Evolutionary conservation across 2,329 filamentous ascomycete genomes (phyloP).

Genomic region (Dothiorella sarmentorum): DNA sequence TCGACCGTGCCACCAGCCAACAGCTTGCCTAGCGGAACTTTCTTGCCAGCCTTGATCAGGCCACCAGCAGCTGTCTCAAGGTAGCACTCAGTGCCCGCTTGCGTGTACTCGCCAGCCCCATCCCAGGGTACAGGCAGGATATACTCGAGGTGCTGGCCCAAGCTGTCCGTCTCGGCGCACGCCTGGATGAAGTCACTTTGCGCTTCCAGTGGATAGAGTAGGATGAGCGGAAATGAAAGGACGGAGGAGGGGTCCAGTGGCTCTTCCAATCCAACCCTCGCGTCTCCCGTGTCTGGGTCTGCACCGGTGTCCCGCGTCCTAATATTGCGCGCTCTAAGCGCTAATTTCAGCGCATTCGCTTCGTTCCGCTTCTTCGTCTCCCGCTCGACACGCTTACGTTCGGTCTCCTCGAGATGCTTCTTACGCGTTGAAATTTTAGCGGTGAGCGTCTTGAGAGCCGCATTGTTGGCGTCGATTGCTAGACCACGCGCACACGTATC

Average conservation of each 20-base stretch:
- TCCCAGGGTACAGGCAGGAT: slow-evolving; percentile 92
- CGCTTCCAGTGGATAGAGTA: slow-evolving; percentile 79
- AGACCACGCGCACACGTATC: slow-evolving; percentile 75
- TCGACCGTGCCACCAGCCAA: slow-evolving; percentile 75
- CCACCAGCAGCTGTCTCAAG: slow-evolving; percentile 79
- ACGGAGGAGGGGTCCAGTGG: slow-evolving; percentile 68
- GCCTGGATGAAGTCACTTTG: slow-evolving; percentile 90
- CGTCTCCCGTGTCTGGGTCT: slow-evolving; percentile 86
- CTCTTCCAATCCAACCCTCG: slow-evolving; percentile 66
- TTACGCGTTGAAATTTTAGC: slow-evolving; percentile 62
- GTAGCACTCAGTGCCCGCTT: slow-evolving; percentile 69
- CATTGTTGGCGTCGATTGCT: slow-evolving; percentile 66
- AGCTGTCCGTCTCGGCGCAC: slow-evolving; percentile 71
- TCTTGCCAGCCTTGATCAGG: slow-evolving; percentile 85
- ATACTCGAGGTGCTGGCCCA: slow-evolving; percentile 77
- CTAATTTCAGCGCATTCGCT: slow-evolving; percentile 48
- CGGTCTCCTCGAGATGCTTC: slow-evolving; percentile 53
- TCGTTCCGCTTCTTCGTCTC: slow-evolving; percentile 55
- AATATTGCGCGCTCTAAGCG: slow-evolving; percentile 68
- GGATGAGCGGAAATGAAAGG: slow-evolving; percentile 72
- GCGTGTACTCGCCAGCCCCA: slow-evolving; percentile 57
- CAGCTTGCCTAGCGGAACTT: slow-evolving; percentile 71
- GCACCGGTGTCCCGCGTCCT: slow-evolving; percentile 62
- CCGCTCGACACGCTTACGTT: slow-evolving; percentile 55
- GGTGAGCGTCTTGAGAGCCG: slow-evolving; percentile 59